These are phyloP conservation scores for Colletotrichum sp. DNA, from an alignment of 2,329 filamentous ascomycete species.

Conservation along the genomic window DNA sequence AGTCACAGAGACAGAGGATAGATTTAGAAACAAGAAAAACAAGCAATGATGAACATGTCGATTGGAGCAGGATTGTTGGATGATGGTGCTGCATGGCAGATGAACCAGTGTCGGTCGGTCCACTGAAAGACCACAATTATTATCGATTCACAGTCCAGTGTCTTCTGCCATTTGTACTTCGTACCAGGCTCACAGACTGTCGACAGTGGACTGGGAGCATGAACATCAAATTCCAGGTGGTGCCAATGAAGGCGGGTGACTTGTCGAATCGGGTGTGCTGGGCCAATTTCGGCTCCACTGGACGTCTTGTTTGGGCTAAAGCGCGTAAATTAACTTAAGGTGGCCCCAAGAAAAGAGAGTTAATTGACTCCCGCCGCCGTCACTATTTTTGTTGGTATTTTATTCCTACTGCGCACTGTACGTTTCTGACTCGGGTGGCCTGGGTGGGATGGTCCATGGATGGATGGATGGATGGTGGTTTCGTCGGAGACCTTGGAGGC, in stretches of 20 bases:
- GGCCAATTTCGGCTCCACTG: not conserved
- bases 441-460: not conserved
- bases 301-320: not conserved
- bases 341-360: constrained; percentile 10
- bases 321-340: constrained; percentile 1
- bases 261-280: not conserved
- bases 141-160: not conserved
- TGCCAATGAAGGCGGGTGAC: not conserved
- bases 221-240: not conserved
- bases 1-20: not conserved
- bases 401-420: not conserved
- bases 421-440: not conserved
- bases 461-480: not conserved
- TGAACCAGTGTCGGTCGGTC: constrained; percentile 3
- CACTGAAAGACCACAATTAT: constrained; percentile 7
- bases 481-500: not conserved
- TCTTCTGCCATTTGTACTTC: too few relatives aligned
- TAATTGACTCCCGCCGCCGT: constrained; percentile 2
- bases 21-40: not conserved
- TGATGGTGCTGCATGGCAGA: not conserved
- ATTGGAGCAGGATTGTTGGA: not conserved
- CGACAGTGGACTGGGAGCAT: not conserved
- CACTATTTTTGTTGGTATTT: constrained; percentile 12
- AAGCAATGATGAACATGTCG: not conserved
- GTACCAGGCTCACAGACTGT: too few relatives aligned